Conservation (phyloP, 768 basidiomycete species). For the Fomitopsis pulvina region DNA sequence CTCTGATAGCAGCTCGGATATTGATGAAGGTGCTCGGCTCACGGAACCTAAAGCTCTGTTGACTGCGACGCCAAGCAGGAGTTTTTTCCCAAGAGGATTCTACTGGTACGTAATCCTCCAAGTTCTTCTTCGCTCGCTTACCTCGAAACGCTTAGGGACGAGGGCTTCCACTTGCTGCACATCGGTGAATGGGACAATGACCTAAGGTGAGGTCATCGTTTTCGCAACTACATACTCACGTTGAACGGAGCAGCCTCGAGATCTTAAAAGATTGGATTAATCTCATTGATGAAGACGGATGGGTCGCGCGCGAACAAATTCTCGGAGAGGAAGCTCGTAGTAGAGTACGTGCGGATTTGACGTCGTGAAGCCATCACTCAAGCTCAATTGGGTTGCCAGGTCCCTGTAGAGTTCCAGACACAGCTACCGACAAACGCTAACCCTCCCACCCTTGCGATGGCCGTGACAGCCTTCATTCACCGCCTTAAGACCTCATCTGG, state of each 20-base stretch:
- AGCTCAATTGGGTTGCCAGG: conserved; percentile 34
- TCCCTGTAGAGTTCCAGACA: conserved; percentile 84
- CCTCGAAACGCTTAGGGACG: conserved; percentile 66
- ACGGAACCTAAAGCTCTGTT: conserved; percentile 73
- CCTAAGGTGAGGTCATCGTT: conserved; percentile 43
- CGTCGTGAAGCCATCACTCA: not conserved
- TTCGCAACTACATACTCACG: not conserved
- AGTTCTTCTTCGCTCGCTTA: not conserved
- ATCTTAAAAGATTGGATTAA: conserved; percentile 88
- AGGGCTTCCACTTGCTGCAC: conserved; percentile 91
- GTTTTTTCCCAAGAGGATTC: conserved; percentile 96
- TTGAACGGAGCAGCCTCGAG: conserved; percentile 50
- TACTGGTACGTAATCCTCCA: conserved; percentile 61
- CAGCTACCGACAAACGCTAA: conserved; percentile 95
- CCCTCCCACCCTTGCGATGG: conserved; percentile 92
- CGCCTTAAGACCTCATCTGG: conserved; percentile 45
- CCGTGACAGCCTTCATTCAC: conserved; percentile 82
- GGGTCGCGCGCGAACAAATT: conserved; percentile 96
- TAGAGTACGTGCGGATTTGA: conserved; percentile 44
- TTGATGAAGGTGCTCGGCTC: conserved; percentile 50
- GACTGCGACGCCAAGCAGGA: conserved; percentile 91
- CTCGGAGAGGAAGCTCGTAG: conserved; percentile 95
- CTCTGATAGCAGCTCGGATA: conserved; percentile 12
- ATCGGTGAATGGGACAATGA: conserved; percentile 94
- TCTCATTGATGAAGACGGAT: conserved; percentile 89